These are phyloP conservation scores for Parafenestella ontariensis DNA, from an alignment of 2,329 filamentous ascomycete genomes.

Conservation along the genomic window DNA sequence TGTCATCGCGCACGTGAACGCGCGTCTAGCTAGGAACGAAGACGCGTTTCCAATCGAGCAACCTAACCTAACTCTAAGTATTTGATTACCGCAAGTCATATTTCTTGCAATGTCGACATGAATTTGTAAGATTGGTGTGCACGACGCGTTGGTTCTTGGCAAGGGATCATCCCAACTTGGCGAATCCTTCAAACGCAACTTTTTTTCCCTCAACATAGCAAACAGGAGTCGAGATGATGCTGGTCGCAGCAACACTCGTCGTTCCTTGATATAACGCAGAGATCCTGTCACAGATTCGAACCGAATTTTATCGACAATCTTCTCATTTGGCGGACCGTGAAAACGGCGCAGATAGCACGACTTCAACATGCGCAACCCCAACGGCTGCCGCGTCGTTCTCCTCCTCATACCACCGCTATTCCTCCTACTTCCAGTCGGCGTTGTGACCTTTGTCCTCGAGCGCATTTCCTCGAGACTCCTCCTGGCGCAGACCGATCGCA, in stretches of 20 bases:
- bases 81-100: not conserved
- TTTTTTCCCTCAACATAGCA: not conserved
- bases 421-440: conserved; percentile 30
- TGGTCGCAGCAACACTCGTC: not conserved
- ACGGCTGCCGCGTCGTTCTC: conserved; percentile 28
- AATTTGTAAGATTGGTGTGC: not conserved
- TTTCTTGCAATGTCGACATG: not conserved
- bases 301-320: not conserved
- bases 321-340: not conserved
- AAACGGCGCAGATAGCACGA: not conserved
- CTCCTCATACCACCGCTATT: conserved; percentile 31
- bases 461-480: conserved; percentile 30
- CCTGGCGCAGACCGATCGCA: conserved; percentile 12
- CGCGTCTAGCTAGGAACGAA: not conserved
- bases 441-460: conserved; percentile 34
- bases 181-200: not conserved
- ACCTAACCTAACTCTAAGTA: not conserved
- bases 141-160: not conserved
- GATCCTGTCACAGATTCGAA: not conserved
- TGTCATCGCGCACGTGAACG: not conserved
- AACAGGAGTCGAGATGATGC: not conserved
- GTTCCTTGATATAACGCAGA: not conserved
- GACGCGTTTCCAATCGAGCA: not conserved
- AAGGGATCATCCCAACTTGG: not conserved
- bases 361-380: conserved; percentile 30